These are phyloP conservation scores for Microbotryum scabiosae DNA, from an alignment of 1,284 basidiomycete genomes.

Conservation along the genomic window DNA sequence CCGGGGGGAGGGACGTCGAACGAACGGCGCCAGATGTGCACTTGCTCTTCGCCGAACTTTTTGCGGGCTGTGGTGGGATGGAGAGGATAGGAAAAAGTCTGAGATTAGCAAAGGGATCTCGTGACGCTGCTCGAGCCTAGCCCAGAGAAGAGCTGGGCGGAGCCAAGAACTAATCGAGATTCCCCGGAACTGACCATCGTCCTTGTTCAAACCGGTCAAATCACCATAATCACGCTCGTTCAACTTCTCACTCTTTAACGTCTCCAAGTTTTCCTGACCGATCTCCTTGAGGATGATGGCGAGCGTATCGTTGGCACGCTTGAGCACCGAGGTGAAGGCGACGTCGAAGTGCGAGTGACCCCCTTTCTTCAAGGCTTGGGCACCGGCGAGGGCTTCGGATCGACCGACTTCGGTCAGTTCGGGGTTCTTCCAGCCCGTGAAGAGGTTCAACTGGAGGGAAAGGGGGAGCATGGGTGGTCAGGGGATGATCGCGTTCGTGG, in stretches of 20 bases:
- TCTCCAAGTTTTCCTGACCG: conserved; percentile 39
- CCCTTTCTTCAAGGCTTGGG: conserved; percentile 34
- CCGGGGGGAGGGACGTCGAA: conserved; percentile 43
- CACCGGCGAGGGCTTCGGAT: conserved; percentile 34
- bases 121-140: background rate
- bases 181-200: conserved; percentile 33
- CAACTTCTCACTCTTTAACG: conserved; percentile 41
- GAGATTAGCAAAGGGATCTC: background rate
- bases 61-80: conserved; percentile 34
- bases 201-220: conserved; percentile 43
- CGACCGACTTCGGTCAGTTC: conserved; percentile 30
- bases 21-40: conserved; percentile 39
- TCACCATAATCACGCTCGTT: conserved; percentile 45
- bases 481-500: too few species aligned
- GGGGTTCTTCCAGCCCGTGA: conserved; percentile 32
- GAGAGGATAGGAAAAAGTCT: background rate
- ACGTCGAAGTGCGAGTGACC: conserved; percentile 38
- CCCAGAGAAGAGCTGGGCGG: background rate
- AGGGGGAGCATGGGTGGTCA: background rate
- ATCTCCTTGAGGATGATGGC: conserved; percentile 42
- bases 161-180: too few species aligned
- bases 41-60: conserved; percentile 45
- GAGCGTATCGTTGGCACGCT: conserved; percentile 43
- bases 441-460: conserved; percentile 26
- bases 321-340: conserved; percentile 43